Base-by-base conservation (phyloP, 2,329 filamentous ascomycete genomes). In the Nigrospora osmanthi region DNA sequence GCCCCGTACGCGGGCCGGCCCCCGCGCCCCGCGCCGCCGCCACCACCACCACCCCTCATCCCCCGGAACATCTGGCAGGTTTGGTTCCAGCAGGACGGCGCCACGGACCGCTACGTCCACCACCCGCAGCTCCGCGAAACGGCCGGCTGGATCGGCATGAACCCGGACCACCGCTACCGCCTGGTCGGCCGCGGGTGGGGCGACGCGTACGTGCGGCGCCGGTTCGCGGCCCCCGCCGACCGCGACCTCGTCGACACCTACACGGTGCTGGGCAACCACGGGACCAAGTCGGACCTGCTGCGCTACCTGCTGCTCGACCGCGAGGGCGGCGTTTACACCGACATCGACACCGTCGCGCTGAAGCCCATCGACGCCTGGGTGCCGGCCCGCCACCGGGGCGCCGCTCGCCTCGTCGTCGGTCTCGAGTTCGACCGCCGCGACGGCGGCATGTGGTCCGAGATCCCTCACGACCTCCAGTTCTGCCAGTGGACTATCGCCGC, bases 271-370 rank as follows among this genome's bases (percentile, higher is more conserved):
- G 47, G 46, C 4, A 59, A 58, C 37, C 56, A 56, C 6, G 61
- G 57, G 15, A 52, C 60, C 44, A 60, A 58, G 42, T 62, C 60
- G 11, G 81, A 85, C 58, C 64, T 85, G 10, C 62, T 85, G 42
- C 76, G 81, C 11, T 85, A 85, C 58, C 70, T 85, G 46, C 67
- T 85, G 53, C 80, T 85, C 73, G 83, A 82, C 54, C 74, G 78
- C 6, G 79, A 83, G 55, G 80, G 80, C 17, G 80, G 76, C 28
- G 59, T 78, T 2, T 70, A 70, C 46, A 64, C 66, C 44, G 67
- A 70, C 38, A 69, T 68, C 40, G 67, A 70, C 46, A 67, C 69
- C 39, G 64, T 67, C 54, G 65, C 65, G 31, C 55, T 70, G 28
- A 62, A 61, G 55, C 62, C 66, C 11, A 54, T 68, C 32, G 52